Evolutionary conservation across 1,284 basidiomycete species (phyloP), one percentile per base, ranked within the genome.

Genomic region (Irpex sp.): DNA sequence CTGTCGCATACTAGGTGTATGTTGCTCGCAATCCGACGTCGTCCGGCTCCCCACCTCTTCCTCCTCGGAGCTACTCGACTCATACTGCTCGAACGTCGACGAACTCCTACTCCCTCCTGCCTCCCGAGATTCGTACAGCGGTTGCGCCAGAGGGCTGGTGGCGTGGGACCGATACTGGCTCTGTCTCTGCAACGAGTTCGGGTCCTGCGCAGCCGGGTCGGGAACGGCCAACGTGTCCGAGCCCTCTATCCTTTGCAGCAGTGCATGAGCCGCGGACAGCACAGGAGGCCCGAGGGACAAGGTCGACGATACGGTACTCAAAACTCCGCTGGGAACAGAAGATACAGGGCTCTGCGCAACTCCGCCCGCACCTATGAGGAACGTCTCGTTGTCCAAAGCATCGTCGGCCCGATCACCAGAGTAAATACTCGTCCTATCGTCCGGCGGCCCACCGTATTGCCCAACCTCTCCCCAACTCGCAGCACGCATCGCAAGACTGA

Each of bases 391-490:
- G 62, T 81, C 79, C 57, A 81, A 67, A 37, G 70, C 65, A 11
- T 75, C 77, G 44, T 82, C 80, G 1, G 61, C 63, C 26, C 59
- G 47, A 31, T 60, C 62, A 51, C 70, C 69, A 36, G 83, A 85
- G 64, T 82, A 81, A 52, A 87, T 68, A 65, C 84, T 88, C 58
- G 73, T 78, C 62, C 81, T 75, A 58, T 85, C 82, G 66, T 85
- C 84, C 40, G 70, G 71, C 15, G 71, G 73, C 3, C 74, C 65
- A n/a, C 67, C 21, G 60, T 81, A 80, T 65, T 84, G 79, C 3
- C 73, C 70, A 31, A 79, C 78, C 36, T 85, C 82, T 2, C 79
- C 81, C 86, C 86, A 88, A 69, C 86, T 88, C 56, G 86, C 86
- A 7, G 87, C 87, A 11, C 87, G 79, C 67, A 84, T 78, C 26